A percentile compares a stretch with the other conserved stretches of the same genome.
Evolutionary conservation across 2,329 filamentous ascomycete species (phyloP).

Genomic region (Trichoderma sp.): DNA sequence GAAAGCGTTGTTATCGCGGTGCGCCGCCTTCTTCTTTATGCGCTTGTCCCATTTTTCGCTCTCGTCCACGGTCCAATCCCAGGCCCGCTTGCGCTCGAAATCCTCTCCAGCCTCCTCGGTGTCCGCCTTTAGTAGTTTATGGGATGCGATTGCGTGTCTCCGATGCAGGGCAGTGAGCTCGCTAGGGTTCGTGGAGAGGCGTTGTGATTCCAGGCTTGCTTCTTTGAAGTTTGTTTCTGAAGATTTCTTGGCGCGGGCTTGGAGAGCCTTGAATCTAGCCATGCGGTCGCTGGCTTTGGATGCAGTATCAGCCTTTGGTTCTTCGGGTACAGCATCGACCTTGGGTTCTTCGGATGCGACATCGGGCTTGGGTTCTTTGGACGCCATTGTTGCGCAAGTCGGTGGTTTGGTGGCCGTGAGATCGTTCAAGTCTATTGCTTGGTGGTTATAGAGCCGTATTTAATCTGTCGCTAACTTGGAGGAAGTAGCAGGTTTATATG

Average conservation of each 20-base stretch:
- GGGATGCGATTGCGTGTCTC: slow-evolving; percentile 82
- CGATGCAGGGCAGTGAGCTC: slow-evolving; percentile 78
- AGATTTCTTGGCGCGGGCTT: slow-evolving; percentile 75
- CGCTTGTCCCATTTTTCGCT: slow-evolving; percentile 92
- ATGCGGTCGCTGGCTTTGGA: slow-evolving; percentile 64
- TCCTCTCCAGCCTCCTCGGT: slow-evolving; percentile 83
- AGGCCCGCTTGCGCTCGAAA: slow-evolving; percentile 96
- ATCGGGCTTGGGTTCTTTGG: slow-evolving; percentile 18
- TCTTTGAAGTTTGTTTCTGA: slow-evolving; percentile 78
- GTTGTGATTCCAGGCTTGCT: slow-evolving; percentile 79
- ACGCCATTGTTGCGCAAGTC: not conserved
- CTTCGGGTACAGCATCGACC: slow-evolving; percentile 21
- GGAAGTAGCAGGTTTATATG: no score
- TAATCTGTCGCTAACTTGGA: no score
- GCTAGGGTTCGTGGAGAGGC: slow-evolving; percentile 73
- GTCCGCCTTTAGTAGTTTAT: slow-evolving; percentile 92
- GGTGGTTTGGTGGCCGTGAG: no score
- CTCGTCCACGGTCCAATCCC: slow-evolving; percentile 98
- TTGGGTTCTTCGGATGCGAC: slow-evolving; percentile 32
- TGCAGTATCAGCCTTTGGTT: not conserved
- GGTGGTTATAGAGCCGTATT: no score
- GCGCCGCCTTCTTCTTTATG: slow-evolving; percentile 78
- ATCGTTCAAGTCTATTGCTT: no score
- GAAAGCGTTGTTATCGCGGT: slow-evolving; percentile 85
- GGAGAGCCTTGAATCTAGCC: slow-evolving; percentile 83